Evolutionary conservation across 306 rosid species (phyloP).

Genomic region (Vicia villosa): DNA sequence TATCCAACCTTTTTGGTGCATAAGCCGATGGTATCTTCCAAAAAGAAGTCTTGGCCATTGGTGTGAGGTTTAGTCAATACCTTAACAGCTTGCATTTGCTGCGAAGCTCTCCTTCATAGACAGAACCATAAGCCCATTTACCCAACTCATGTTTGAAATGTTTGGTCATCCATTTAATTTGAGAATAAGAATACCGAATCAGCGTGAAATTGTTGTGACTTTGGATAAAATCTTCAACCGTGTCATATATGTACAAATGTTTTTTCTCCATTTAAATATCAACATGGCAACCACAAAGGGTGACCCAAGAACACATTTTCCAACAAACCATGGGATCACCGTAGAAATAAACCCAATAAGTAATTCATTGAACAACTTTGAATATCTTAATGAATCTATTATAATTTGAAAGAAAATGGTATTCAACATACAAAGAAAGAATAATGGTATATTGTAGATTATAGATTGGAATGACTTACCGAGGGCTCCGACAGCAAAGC

Average conservation of each 20-base stretch:
- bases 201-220: slow-evolving; percentile 11
- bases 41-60: slow-evolving; percentile 34
- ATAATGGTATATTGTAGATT: no score
- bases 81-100: slow-evolving; percentile 31
- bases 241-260: not conserved
- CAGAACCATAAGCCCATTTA: slow-evolving; percentile 26
- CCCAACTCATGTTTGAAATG: slow-evolving; percentile 28
- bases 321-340: not conserved
- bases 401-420: no score
- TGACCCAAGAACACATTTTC: slow-evolving; percentile 7
- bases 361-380: no score
- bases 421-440: no score
- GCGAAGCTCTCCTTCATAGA: no score
- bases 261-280: slow-evolving; percentile 24
- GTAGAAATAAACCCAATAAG: not conserved
- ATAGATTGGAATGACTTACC: no score
- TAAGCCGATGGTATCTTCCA: slow-evolving; percentile 92
- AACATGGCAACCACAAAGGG: not conserved
- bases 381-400: no score
- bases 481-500: no score
- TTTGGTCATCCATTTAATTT: slow-evolving; percentile 25
- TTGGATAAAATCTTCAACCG: slow-evolving; percentile 10
- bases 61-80: slow-evolving; percentile 12
- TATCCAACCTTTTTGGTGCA: slow-evolving; percentile 88
- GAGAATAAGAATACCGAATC: slow-evolving; percentile 23